Conservation (phyloP, 2,329 filamentous ascomycete species). For the Verruconis gallopava region DNA sequence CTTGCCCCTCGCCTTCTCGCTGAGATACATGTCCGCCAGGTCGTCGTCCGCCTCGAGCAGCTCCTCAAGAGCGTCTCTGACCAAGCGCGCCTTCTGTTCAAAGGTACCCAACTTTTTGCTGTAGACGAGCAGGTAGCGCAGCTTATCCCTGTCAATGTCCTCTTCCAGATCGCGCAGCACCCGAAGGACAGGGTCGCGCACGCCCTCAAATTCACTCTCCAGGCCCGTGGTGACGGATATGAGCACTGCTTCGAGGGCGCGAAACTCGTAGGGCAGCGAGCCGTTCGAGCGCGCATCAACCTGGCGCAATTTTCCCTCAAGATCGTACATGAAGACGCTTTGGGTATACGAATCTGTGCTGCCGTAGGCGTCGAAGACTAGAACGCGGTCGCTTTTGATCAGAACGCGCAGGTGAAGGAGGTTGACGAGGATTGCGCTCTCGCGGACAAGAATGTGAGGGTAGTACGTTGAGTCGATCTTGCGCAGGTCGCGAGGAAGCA, state of each 20-base stretch:
- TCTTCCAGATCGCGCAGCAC: slow-evolving; percentile 86
- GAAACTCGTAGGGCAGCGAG: slow-evolving; percentile 81
- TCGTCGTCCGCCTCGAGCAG: slow-evolving; percentile 94
- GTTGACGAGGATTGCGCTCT: slow-evolving; percentile 87
- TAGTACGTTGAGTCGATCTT: slow-evolving; percentile 96
- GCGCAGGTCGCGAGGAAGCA: slow-evolving; percentile 84
- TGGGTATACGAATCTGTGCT: slow-evolving; percentile 91
- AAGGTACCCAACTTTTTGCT: slow-evolving; percentile 95
- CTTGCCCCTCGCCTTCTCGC: slow-evolving; percentile 68
- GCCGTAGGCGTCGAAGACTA: slow-evolving; percentile 93
- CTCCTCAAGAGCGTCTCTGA: slow-evolving; percentile 90
- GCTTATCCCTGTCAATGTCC: slow-evolving; percentile 89
- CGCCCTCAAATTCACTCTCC: slow-evolving; percentile 87
- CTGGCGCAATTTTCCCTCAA: slow-evolving; percentile 83
- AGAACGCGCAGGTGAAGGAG: slow-evolving; percentile 90
- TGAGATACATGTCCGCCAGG: slow-evolving; percentile 85
- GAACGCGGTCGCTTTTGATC: slow-evolving; percentile 86
- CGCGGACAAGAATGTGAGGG: slow-evolving; percentile 87
- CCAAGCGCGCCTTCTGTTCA: slow-evolving; percentile 89
- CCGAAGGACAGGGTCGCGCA: slow-evolving; percentile 80
- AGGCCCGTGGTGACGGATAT: slow-evolving; percentile 86
- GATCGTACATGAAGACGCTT: slow-evolving; percentile 93
- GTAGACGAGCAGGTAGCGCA: slow-evolving; percentile 79
- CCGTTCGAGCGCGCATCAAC: slow-evolving; percentile 43
- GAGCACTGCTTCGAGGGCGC: slow-evolving; percentile 85